Evolutionary conservation across 345 rosid species (phyloP).

Genomic region (Camelina laxa): DNA sequence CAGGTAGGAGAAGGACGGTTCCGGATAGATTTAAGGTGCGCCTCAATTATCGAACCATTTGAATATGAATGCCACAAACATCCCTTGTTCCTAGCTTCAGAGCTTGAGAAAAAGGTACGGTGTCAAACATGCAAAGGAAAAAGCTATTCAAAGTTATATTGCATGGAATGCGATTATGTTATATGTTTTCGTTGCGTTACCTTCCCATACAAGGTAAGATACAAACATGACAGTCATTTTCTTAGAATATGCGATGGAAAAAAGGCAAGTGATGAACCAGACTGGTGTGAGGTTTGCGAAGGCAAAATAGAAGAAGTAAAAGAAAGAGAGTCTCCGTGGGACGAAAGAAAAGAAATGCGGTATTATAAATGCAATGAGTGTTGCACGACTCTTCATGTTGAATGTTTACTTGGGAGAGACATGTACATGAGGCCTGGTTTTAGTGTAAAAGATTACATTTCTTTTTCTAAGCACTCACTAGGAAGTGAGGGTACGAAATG

Average conservation of each 20-base stretch:
- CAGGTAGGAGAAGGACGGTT: neutral
- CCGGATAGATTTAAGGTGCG: neutral
- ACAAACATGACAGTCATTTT: neutral
- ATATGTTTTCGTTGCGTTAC: neutral
- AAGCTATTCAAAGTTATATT: neutral
- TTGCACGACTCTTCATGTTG: neutral
- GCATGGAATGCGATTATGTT: neutral
- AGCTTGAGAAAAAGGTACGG: neutral
- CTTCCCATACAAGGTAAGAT: neutral
- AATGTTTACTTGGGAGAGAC: neutral
- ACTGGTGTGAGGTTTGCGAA: neutral
- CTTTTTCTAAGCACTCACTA: neutral
- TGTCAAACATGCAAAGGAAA: neutral
- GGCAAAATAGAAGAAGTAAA: neutral
- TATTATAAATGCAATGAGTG: conserved; percentile 5
- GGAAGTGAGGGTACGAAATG: neutral
- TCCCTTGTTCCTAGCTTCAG: neutral
- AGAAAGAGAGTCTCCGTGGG: too few species aligned
- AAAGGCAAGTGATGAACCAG: neutral
- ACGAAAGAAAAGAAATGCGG: neutral
- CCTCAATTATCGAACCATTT: neutral
- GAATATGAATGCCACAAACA: neutral
- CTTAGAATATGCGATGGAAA: neutral
- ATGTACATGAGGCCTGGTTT: neutral
- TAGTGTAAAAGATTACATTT: neutral